Percentiles rank a stretch among this genome's conserved stretches.
These are phyloP conservation scores for Eucalyptus tenuipes DNA, from an alignment of 345 rosid species.

Conservation along the genomic window DNA sequence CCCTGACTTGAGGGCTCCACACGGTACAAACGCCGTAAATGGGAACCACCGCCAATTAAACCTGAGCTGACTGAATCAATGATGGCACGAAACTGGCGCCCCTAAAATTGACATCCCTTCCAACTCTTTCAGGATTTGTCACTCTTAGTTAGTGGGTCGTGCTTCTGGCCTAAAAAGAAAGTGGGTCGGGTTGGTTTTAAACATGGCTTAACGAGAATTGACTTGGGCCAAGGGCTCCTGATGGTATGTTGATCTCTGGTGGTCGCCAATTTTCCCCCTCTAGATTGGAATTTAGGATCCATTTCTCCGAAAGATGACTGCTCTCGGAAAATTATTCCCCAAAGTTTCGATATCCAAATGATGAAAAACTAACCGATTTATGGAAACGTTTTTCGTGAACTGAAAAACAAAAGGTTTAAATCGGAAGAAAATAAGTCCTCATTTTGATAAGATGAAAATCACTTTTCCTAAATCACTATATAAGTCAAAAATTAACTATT, in stretches of 20 bases:
- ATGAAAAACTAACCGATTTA: background rate
- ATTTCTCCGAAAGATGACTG: background rate
- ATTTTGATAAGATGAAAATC: background rate
- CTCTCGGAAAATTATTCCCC: accelerated
- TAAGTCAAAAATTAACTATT: background rate
- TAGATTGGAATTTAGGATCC: background rate
- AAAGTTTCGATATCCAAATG: background rate
- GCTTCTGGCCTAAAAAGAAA: background rate
- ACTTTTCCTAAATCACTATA: background rate
- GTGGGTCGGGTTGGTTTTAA: background rate
- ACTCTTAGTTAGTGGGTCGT: background rate
- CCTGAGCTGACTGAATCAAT: background rate
- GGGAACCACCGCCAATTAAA: background rate
- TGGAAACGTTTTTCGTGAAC: background rate
- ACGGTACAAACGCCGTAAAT: background rate
- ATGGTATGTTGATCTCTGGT: background rate
- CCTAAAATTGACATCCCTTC: background rate
- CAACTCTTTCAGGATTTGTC: background rate
- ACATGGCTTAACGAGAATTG: background rate
- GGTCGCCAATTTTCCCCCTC: background rate
- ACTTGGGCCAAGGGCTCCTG: background rate
- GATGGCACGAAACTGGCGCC: background rate
- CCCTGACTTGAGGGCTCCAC: background rate
- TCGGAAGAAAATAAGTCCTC: background rate
- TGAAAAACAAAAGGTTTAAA: background rate